Base-by-base conservation (phyloP, 2,329 filamentous ascomycete species). In the Hypoxylon sp. region DNA sequence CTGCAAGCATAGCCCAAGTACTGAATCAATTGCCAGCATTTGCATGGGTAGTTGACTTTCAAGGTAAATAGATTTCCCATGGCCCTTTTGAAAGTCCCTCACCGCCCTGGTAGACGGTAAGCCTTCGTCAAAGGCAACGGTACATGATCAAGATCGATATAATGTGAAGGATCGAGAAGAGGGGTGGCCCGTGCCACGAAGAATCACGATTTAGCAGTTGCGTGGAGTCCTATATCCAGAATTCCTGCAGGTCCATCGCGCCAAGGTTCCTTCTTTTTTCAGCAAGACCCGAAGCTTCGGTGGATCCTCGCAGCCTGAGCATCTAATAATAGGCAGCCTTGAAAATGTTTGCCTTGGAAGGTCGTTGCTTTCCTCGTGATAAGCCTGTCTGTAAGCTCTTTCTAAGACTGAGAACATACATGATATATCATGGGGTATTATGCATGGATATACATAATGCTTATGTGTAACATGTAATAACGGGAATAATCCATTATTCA, bases 261-360 rank as follows among this genome's bases (percentile, higher is more conserved):
- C 50, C 51, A 66, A 64, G 55, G 46, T 33, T 30, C 14, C 42
- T 49, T 58, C 30, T 33, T 57, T 54, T 44, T 44, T n/a, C 35
- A 61, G 59, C 30, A 61, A 58, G 55, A 66, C 50, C 63, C 53
- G 59, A 69, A 66, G 66, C 56, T 60, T 53, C 53, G 50, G 69
- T 71, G 69, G 66, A 58, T 61, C 67, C 55, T 48, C 30, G 55
- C 49, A 56, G 50, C 60, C 55, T 25, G 50, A 35, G 22, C 25
- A 55, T 65, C 65, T 68, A 68, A 69, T 65, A 66, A 69, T 69
- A 71, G 58, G 25, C 10, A 44, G 37, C 42, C 40, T 50, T 22
- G 22, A 6, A 53, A 13, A 11, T 7, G 25, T 25, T 20, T 54
- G 48, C 27, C 35, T 46, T 27, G 25, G 25, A 27, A 27, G 25